phyloP scores from a whole-genome alignment of 1,284 basidiomycete species.

The Ustilago crameri region DNA sequence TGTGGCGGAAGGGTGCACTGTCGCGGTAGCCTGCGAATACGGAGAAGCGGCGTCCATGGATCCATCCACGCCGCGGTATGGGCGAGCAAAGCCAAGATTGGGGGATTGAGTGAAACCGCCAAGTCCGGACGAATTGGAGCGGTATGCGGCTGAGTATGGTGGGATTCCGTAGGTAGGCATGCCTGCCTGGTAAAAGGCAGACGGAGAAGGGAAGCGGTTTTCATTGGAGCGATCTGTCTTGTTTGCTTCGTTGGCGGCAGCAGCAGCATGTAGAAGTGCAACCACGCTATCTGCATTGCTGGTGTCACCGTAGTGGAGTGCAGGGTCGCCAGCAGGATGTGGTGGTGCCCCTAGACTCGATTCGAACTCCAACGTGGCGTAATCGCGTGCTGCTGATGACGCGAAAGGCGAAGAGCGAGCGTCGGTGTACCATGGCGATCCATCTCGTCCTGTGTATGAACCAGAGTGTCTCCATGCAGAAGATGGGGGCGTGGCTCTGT shows the following conservation, averaged over 20 bases:
- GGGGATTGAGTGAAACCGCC: conserved; percentile 48
- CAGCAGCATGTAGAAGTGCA: conserved; percentile 45
- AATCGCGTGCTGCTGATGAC: conserved; percentile 55
- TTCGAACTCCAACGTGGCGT: conserved; percentile 46
- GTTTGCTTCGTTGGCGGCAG: conserved; percentile 44
- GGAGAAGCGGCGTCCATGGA: conserved; percentile 33
- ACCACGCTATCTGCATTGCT: conserved; percentile 51
- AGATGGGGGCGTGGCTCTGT: conserved; percentile 47
- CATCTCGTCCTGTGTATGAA: conserved; percentile 52
- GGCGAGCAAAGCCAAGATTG: conserved; percentile 45
- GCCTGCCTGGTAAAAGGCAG: conserved; percentile 56
- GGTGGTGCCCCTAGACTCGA: conserved; percentile 31
- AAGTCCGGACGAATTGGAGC: conserved; percentile 41
- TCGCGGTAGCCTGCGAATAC: conserved; percentile 32
- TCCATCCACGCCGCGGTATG: conserved; percentile 39
- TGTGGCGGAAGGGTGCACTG: conserved; percentile 37
- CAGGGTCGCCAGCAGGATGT: conserved; percentile 36
- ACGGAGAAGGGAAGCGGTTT: conserved; percentile 57
- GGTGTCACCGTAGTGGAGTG: conserved; percentile 49
- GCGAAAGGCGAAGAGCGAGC: conserved; percentile 63
- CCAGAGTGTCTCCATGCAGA: conserved; percentile 44
- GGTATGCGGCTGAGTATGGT: conserved; percentile 48
- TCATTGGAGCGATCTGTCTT: conserved; percentile 48
- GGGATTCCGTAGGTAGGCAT: conserved; percentile 49
- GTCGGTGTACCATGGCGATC: conserved; percentile 60